Conservation (phyloP, 805 yeast genomes). For the Torulaspora maleeae region DNA sequence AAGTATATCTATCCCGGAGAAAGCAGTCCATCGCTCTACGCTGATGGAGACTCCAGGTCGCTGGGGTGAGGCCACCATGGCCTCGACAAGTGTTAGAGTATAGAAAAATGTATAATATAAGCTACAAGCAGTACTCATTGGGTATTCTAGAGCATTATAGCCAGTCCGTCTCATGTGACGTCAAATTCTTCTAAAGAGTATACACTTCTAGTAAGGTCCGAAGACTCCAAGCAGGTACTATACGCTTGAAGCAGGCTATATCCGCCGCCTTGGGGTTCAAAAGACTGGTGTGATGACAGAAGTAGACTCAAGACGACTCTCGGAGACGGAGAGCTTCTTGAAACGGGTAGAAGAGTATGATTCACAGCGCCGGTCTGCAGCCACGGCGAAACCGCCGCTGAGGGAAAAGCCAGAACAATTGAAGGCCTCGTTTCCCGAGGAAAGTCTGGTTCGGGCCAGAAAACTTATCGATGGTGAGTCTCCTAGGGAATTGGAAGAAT, state of each 20-base stretch:
- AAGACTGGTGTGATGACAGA: not conserved
- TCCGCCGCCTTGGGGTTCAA: not conserved
- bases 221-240: not conserved
- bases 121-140: not conserved
- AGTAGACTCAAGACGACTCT: not conserved
- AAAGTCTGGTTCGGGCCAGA: constrained; percentile 19
- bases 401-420: constrained; percentile 3
- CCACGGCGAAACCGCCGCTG: constrained; percentile 1
- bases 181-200: not conserved
- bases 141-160: not conserved
- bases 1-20: constrained; percentile 59
- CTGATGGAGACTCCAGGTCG: constrained; percentile 9
- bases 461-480: constrained; percentile 18
- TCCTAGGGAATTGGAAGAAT: constrained; percentile 1
- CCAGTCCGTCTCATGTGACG: constrained; percentile 1
- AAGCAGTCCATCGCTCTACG: constrained; percentile 59
- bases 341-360: constrained; percentile 30
- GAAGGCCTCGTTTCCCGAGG: constrained; percentile 9
- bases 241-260: not conserved
- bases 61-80: not conserved
- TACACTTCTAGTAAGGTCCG: not conserved
- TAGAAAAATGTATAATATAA: constrained; percentile 9
- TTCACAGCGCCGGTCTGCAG: constrained; percentile 5
- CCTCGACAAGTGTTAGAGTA: not conserved
- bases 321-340: constrained; percentile 25